Base-by-base conservation (phyloP, 306 rosid species). In the Cicer arietinum region DNA sequence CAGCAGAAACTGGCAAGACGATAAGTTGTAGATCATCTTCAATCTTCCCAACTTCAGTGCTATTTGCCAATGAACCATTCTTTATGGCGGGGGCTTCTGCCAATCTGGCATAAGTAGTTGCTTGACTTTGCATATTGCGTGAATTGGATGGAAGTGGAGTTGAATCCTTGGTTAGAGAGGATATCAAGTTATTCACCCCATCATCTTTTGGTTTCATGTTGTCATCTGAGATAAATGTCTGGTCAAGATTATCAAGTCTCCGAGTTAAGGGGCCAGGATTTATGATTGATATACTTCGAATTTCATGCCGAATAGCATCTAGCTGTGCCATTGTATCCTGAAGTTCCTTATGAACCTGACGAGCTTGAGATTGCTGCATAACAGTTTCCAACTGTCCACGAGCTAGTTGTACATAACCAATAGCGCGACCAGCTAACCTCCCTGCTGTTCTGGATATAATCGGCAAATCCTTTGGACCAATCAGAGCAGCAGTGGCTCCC, bases 341-440 rank as follows among this genome's bases (percentile, higher is more conserved):
- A 59, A 94, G 90, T 75, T 94, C 97, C 71, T 91, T 87, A 77
- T 94, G 96, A 82, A 94, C 92, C 96, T 90, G 92, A 30, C 88
- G 92, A 76, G 93, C 98, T 81, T 94, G 90, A 25, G 96, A 86
- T 71, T 91, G 97, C 67, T 94, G 90, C 89, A 94, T 82, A 39
- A 90, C 89, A 82, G 83, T 75, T 5, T 90, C 96, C 41, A 94
- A 85, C 80, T 90, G 97, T 7, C 98, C 92, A 17, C 97, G 94
- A 82, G 94, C 97, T 74, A 94, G 63, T 85, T 94, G 97, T 22
- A 91, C 98, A 43, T 90, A 91, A 43, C 89, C 97, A 68, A 94
- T 78, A 79, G 96, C 86, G 57, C 90, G 73, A 18, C 84, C 86
- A 59, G 86, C 88, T 6, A 85, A 66, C 79, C 85, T 78, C 69